These are phyloP conservation scores for Aspergillus sergii DNA, from an alignment of 2,329 filamentous ascomycete species.

Conservation along the genomic window DNA sequence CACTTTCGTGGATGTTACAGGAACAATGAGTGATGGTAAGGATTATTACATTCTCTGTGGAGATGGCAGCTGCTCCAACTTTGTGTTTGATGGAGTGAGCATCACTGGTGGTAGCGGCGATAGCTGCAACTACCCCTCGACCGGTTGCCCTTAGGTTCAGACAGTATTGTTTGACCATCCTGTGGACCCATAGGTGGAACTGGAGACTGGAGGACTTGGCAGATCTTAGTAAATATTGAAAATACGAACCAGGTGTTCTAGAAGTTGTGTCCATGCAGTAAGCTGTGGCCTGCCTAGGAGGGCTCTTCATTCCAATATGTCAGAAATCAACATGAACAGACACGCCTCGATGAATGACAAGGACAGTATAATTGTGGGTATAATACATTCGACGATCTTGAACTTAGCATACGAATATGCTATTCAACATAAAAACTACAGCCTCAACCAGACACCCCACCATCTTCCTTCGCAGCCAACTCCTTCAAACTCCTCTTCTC, in stretches of 20 bases:
- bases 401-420: no score
- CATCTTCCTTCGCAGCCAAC: neutral
- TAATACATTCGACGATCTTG: no score
- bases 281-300: no score
- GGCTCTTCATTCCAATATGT: no score
- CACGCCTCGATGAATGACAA: no score
- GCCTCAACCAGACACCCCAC: no score
- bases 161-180: neutral
- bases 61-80: slow-evolving; percentile 48
- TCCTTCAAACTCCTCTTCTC: slow-evolving; percentile 45
- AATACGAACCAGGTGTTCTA: neutral
- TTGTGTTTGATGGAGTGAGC: slow-evolving; percentile 52
- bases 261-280: neutral
- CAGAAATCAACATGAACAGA: no score
- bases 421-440: no score
- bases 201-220: neutral
- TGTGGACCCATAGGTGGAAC: neutral
- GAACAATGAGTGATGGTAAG: slow-evolving; percentile 30
- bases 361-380: no score
- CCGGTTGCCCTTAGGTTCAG: neutral
- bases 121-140: slow-evolving; percentile 31
- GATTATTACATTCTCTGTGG: slow-evolving; percentile 59
- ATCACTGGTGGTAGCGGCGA: slow-evolving; percentile 55
- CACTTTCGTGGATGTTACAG: slow-evolving; percentile 36
- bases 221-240: neutral